phyloP scores from a whole-genome alignment of 2,329 filamentous ascomycete genomes.

The Coniella vitis region DNA sequence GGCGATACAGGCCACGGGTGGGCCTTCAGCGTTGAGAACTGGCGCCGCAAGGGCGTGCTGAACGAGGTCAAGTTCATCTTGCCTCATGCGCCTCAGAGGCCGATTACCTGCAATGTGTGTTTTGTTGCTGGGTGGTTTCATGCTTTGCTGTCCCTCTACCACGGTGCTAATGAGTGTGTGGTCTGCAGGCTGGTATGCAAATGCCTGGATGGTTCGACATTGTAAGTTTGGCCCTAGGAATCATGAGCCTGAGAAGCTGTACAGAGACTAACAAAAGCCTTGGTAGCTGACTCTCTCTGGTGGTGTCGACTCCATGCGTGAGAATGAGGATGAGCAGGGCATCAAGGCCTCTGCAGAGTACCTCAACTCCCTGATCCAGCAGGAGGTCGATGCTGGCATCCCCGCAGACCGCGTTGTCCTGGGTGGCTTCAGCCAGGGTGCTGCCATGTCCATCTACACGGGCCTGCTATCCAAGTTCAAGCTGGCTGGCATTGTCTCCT shows the following conservation, averaged over 20 bases:
- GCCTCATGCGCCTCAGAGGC: slow-evolving; percentile 80
- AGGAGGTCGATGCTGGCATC: slow-evolving; percentile 76
- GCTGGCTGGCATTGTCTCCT: slow-evolving; percentile 79
- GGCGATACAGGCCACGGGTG: slow-evolving; percentile 78
- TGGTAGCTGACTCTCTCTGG: slow-evolving; percentile 19
- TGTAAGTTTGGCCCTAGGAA: slow-evolving; percentile 40
- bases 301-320: slow-evolving; percentile 22
- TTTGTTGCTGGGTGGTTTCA: neutral
- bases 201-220: slow-evolving; percentile 92
- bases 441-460: slow-evolving; percentile 76
- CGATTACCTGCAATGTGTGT: slow-evolving; percentile 65
- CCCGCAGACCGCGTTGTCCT: slow-evolving; percentile 76
- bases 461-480: slow-evolving; percentile 67
- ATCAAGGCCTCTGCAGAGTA: slow-evolving; percentile 67
- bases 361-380: slow-evolving; percentile 71
- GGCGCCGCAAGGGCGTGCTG: slow-evolving; percentile 71
- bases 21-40: slow-evolving; percentile 80
- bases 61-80: slow-evolving; percentile 91
- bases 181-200: slow-evolving; percentile 45
- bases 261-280: neutral
- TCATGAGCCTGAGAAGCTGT: too few species aligned
- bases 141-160: too few species aligned
- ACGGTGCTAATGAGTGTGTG: slow-evolving; percentile 1
- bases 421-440: slow-evolving; percentile 81
- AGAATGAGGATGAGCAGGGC: slow-evolving; percentile 56